Conservation (phyloP, 176 grass and related monocot genomes). For the Typha latifolia region DNA sequence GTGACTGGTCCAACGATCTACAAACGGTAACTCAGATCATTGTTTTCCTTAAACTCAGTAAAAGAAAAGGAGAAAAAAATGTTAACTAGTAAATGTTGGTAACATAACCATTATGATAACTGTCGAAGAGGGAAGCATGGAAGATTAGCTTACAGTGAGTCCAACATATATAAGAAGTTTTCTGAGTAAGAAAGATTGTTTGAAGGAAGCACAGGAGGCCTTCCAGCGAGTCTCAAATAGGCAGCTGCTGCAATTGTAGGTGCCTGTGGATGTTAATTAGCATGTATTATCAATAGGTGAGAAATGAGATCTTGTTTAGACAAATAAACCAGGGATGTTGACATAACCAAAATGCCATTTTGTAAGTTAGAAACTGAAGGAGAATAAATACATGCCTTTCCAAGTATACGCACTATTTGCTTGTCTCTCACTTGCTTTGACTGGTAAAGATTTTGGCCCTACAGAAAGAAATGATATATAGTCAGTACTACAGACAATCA, state of each 20-base stretch:
- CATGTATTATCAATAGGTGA: slow-evolving; percentile 6
- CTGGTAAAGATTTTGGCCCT: slow-evolving; percentile 95
- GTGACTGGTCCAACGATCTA: too few species aligned
- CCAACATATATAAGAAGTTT: slow-evolving; percentile 93
- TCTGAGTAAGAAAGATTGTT: slow-evolving; percentile 89
- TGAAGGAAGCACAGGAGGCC: slow-evolving; percentile 71
- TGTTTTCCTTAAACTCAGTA: not conserved
- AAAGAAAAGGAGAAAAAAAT: not conserved
- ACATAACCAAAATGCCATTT: not conserved
- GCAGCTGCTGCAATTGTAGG: slow-evolving; percentile 93
- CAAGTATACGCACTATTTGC: slow-evolving; percentile 88
- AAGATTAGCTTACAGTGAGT: slow-evolving; percentile 64
- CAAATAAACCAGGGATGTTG: not conserved
- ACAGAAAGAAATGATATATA: slow-evolving; percentile 6
- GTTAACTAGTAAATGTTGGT: not conserved
- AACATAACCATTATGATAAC: not conserved
- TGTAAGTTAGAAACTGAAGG: too few species aligned
- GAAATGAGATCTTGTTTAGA: not conserved
- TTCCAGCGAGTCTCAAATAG: slow-evolving; percentile 88
- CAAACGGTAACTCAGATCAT: too few species aligned
- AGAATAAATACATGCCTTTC: slow-evolving; percentile 42
- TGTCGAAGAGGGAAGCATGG: not conserved
- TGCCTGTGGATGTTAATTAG: slow-evolving; percentile 23
- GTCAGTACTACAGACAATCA: not conserved
- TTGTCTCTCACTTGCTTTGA: slow-evolving; percentile 90